Base-by-base conservation (phyloP, 148 eudicot species). In the Fagopyrum esculentum region DNA sequence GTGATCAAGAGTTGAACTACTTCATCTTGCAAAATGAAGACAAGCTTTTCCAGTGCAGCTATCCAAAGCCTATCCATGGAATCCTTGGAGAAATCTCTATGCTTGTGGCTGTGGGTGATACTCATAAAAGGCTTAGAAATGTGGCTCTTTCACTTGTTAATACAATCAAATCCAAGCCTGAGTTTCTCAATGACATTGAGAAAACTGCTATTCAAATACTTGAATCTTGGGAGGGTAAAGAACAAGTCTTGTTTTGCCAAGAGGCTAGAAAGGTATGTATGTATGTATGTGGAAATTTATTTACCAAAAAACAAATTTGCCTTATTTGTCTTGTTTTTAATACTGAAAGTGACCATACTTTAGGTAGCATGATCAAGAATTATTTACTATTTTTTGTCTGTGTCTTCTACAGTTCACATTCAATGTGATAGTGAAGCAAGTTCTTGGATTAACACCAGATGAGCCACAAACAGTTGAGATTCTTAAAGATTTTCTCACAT, bases 401-500 rank as follows among this genome's bases (percentile, higher is more conserved):
- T 61, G 70, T 15, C 46, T 35, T 66, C 55, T 57, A 71, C 85
- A 88, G 91, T 88, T 82, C 75, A 77, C 87, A 74, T 88, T 88
- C 86, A 84, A 86, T 86, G 89, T 88, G 73, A 86, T 88, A 84
- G 91, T 86, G 75, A 86, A 88, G 77, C 91, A 88, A 73, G 89
- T 88, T 30, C 86, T 88, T 56, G 87, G 89, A 11, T 84, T 88
- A 51, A 84, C 81, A 61, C 85, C 87, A 79, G 87, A 88, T 69
- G 86, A 88, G 76, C 82, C 87, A 69, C 71, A 84, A 44, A 83
- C 89, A 43, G 51, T 77, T 64, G 59, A 69, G 81, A 88, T 88
- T 72, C 89, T 88, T 76, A 75, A 86, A 77, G 91, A 88, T 78
- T 88, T 88, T 63, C 83, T 82, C 17, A 84, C 89, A 40, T 88